Base-by-base conservation (phyloP, 2,329 filamentous ascomycete species). In the Amesomyces nigricolor region DNA sequence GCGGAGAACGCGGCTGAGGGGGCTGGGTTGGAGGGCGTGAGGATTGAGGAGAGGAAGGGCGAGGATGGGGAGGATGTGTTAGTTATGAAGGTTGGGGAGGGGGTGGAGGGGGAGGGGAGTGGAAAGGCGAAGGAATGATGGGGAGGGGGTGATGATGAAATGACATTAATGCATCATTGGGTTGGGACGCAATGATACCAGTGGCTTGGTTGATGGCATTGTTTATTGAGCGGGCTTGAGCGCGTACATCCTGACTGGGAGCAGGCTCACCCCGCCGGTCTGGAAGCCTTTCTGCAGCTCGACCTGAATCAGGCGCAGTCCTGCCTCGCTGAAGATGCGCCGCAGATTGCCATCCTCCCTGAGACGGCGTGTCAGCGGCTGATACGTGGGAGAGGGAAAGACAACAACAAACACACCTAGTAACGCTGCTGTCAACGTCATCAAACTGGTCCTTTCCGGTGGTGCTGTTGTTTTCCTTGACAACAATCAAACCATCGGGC, bases 201-300 rank as follows among this genome's bases (percentile, higher is more conserved):
- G n/a, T 38, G 9, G 10, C 14, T 13, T 22, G 16, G 9, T 7
- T 22, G n/a, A 4, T 17, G 5, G 5, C 7, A 8, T 10, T 29
- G 16, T 32, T 40, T 47, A 49, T 46, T 60, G 46, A 13, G 50
- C 51, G 3, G 84, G 82, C 63, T 80, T 82, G 63, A 95, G 71
- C 1, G 89, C 91, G 71, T 91, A 96, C 69, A 86, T 87, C 64
- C 82, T 80, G 16, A 96, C 86, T 0, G 89, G 87, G 62, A 86
- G 85, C 32, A 95, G 68, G 43, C 78, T 78, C 44, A 64, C 64
- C 1, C 71, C 68, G 30, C 78, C 70, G 8, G 68, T 70, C 52
- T 79, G 83, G 47, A 94, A 85, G 0, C 88, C 88, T 38, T 77
- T 79, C 71, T 95, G 88, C 48, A 88, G 63, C 68, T 94, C 88